Conservation (phyloP, 495 filamentous ascomycete genomes). For the Penicillium robsamsonii region DNA sequence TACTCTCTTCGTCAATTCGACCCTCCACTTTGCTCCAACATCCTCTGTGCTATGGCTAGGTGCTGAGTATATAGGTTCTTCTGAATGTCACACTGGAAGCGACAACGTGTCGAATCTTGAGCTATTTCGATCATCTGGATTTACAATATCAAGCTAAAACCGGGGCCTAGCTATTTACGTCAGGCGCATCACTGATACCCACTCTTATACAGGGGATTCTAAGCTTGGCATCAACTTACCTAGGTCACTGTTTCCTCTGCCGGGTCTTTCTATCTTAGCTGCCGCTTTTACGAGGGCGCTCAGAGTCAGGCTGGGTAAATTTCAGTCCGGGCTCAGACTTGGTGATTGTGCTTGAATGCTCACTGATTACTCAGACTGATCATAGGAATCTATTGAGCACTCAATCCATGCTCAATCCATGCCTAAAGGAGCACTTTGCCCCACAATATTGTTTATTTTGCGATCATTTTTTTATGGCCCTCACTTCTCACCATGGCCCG, state of each 20-base stretch:
- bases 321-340: too few species aligned
- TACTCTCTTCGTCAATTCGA: conserved; percentile 14
- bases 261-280: too few species aligned
- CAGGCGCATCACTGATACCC: conserved; percentile 13
- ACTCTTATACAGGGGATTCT: conserved; percentile 12
- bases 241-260: too few species aligned
- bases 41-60: background rate
- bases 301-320: too few species aligned
- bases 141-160: background rate
- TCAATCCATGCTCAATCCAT: too few species aligned
- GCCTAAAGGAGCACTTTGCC: too few species aligned
- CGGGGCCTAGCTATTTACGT: background rate
- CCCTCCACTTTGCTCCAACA: conserved; percentile 15
- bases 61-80: background rate
- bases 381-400: too few species aligned
- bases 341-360: too few species aligned
- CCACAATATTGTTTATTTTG: too few species aligned
- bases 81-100: background rate
- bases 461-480: background rate
- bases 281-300: too few species aligned
- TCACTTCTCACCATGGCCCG: background rate
- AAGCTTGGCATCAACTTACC: background rate
- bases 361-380: too few species aligned
- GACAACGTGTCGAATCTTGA: background rate
- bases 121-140: background rate